These are phyloP conservation scores for Lipomyces sp. DNA, from an alignment of 805 yeast species.

Conservation along the genomic window DNA sequence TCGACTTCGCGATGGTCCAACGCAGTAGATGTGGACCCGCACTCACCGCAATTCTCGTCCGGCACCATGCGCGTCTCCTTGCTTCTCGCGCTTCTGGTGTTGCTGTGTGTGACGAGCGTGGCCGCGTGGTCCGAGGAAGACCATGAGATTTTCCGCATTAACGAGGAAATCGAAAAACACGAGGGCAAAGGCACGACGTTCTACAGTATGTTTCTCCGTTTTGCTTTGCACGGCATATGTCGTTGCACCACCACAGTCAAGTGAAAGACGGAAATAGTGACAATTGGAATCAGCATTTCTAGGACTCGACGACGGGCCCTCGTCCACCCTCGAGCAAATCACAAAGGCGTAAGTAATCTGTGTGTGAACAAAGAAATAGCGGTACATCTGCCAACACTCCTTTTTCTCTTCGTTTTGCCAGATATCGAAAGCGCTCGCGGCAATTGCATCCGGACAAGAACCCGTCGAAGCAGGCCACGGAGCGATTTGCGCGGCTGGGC, in stretches of 20 bases:
- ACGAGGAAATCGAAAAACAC: slow-evolving; percentile 59
- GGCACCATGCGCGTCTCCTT: too few species aligned
- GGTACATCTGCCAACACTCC: too few species aligned
- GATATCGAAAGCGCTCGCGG: slow-evolving; percentile 64
- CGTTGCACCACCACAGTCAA: too few species aligned
- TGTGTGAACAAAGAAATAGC: too few species aligned
- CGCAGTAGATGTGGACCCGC: too few species aligned
- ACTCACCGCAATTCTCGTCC: too few species aligned
- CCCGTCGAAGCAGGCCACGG: slow-evolving; percentile 53
- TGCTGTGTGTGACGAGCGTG: slow-evolving; percentile 4
- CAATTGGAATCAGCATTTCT: slow-evolving; percentile 34
- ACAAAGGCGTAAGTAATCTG: slow-evolving; percentile 33
- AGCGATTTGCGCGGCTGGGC: slow-evolving; percentile 74
- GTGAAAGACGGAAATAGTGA: not conserved
- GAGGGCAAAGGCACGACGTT: slow-evolving; percentile 61
- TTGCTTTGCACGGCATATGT: not conserved
- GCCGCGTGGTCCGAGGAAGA: slow-evolving; percentile 60
- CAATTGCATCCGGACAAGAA: slow-evolving; percentile 83
- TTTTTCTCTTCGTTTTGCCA: too few species aligned
- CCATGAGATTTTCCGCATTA: slow-evolving; percentile 73
- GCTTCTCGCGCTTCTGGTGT: slow-evolving; percentile 1
- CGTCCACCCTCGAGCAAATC: slow-evolving; percentile 38
- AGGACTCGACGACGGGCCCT: slow-evolving; percentile 47
- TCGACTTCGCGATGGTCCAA: too few species aligned
- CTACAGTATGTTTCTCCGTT: slow-evolving; percentile 53